phyloP scores from a whole-genome alignment of 208 protist genomes.

The Lotmaria passim region DNA sequence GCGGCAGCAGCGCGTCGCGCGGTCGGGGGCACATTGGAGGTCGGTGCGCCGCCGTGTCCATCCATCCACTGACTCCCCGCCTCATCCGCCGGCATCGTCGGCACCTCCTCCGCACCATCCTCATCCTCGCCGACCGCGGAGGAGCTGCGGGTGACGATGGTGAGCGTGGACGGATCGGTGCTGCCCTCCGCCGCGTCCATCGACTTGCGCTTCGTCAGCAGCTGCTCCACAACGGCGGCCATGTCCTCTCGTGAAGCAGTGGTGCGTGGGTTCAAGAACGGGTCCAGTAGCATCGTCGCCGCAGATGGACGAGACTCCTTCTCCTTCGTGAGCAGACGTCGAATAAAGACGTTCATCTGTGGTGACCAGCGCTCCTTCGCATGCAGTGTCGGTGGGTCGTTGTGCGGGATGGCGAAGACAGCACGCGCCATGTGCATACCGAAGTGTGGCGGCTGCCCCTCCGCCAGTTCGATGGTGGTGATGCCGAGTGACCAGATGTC shows the following conservation, averaged over 20 bases:
- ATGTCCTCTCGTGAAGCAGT: constrained; percentile 71
- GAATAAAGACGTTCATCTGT: constrained; percentile 85
- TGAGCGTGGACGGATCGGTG: constrained; percentile 32
- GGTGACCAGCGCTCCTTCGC: constrained; percentile 89
- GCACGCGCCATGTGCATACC: constrained; percentile 87
- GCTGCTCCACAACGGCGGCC: constrained; percentile 59
- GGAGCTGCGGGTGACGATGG: constrained; percentile 34
- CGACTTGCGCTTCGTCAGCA: constrained; percentile 47
- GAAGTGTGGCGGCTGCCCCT: constrained; percentile 90
- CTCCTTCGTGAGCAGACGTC: constrained; percentile 81
- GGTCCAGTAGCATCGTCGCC: constrained; percentile 76
- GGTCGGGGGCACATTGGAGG: constrained; percentile 8
- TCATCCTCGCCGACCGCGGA: constrained; percentile 27
- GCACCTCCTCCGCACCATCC: constrained; percentile 21
- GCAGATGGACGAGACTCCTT: constrained; percentile 73
- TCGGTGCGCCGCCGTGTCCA: constrained; percentile 11
- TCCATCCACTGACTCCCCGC: constrained; percentile 25
- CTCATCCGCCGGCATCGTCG: constrained; percentile 27
- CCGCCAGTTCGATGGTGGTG: constrained; percentile 96
- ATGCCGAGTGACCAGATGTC: constrained; percentile 97
- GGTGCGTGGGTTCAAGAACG: constrained; percentile 68
- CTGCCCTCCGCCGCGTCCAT: constrained; percentile 37
- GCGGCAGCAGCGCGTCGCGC: constrained; percentile 7
- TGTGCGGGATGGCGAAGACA: constrained; percentile 77
- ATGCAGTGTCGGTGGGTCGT: constrained; percentile 77